Evolutionary conservation across 1,284 basidiomycete genomes (phyloP), one percentile per base, ranked within the genome.

Genomic region (Jaminaea rosea): DNA sequence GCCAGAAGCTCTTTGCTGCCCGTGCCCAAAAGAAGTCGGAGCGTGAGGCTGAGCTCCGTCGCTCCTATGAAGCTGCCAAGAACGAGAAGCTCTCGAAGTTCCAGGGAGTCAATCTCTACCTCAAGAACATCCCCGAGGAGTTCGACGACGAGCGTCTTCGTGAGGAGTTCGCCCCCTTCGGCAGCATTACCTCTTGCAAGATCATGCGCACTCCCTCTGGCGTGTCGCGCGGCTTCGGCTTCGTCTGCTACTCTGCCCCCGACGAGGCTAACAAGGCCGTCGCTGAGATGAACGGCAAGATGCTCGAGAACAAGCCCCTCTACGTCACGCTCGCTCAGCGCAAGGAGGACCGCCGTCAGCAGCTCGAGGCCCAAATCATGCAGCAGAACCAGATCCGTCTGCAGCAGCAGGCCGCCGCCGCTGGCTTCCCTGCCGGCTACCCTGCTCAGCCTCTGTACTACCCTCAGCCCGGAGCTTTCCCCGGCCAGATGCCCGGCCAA

Each of bases 281-380:
- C 61, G 88, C 90, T 51, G 94, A 99, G 80, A 96, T 99, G 92
- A 98, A 98, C 83, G 96, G 96, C 82, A 97, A 97, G 81, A 98
- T 98, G 87, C 89, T 98, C 73, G 92, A 93, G 64, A 84, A 87
- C 72, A 98, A 98, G 79, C 94, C 94, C 49, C 84, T 99, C 69
- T 99, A 98, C 76, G 94, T 99, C 74, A 93, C 93, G 49, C 84
- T 97, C 57, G 94, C 94, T 65, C 94, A 99, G 78, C 90, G 93
- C 69, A 92, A 93, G 68, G 94, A 99, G 74, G 89, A 93, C 67
- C 88, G 94, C 74, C 84, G 93, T 72, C 94, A 98, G 78, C 93
- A 98, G 77, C 83, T 99, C 69, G 94, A 98, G 80, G 91, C 88
- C 70, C 94, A 98, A 60, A 67, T 73, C 60, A 72, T 73, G 69